Evolutionary conservation across 2,329 filamentous ascomycete genomes (phyloP).

Genomic region (Phaeosphaeriaceae sp.): DNA sequence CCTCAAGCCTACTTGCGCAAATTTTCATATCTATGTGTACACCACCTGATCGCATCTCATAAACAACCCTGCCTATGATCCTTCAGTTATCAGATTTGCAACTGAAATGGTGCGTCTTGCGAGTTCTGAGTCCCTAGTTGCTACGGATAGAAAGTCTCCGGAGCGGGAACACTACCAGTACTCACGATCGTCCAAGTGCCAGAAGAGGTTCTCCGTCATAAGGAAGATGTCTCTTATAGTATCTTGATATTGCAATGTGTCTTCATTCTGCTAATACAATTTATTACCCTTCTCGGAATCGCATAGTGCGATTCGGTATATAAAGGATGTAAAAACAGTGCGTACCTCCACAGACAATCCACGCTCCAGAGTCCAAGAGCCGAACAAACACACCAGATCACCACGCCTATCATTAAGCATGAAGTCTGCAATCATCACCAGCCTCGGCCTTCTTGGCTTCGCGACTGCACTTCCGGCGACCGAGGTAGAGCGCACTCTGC

Average conservation of each 20-base stretch:
- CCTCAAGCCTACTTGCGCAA: background rate
- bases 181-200: background rate
- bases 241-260: background rate
- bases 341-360: background rate
- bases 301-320: background rate
- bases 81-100: background rate
- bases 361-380: background rate
- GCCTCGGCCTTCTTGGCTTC: slow-evolving; percentile 11
- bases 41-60: background rate
- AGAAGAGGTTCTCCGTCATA: background rate
- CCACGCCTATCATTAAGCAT: slow-evolving; percentile 1
- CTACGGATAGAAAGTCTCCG: background rate
- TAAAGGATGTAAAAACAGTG: background rate
- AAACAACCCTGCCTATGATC: background rate
- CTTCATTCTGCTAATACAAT: background rate
- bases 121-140: background rate
- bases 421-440: slow-evolving; percentile 4
- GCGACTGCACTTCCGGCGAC: slow-evolving; percentile 12
- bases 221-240: background rate
- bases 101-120: background rate
- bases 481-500: slow-evolving; percentile 18
- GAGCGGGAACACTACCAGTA: background rate
- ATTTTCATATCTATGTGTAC: background rate
- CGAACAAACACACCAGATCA: background rate
- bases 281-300: background rate